Evolutionary conservation across 768 basidiomycete species (phyloP), one percentile per base, ranked within the genome.

Genomic region (Lanmaoa pseudosensibilis): DNA sequence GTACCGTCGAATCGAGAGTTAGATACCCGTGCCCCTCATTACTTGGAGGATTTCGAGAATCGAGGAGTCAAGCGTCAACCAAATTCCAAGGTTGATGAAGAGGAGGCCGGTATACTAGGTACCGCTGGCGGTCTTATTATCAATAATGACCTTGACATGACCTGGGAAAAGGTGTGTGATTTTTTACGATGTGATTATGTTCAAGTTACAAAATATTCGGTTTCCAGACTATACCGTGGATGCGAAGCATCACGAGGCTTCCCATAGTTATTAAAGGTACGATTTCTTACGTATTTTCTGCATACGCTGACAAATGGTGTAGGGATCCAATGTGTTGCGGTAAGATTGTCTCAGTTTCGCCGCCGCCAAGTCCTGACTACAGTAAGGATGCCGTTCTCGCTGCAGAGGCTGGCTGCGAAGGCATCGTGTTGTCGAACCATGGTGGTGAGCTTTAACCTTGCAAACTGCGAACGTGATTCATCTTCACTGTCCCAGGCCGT

Each of bases 351-450:
- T 47, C n/a, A 0, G n/a, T 23, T 41, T 51, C n/a, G 15, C 19
- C 3, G 36, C 58, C 4, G 23, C 19, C 49, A 46, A 50, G 11
- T 52, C 57, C 36, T 61, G 8, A 59, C 40, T 53, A 54, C 32
- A 60, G 66, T 12, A 69, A 94, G 84, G 95, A 97, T 73, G 93
- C 90, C 3, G 83, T 92, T 40, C 81, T 93, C 45, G 94, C 94
- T 30, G 84, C 81, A 18, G 86, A 94, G 58, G 82, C 87, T 32
- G 92, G 93, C 13, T 87, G 91, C 18, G 87, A 95, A 54, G 95
- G 90, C 5, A 92, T 98, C 58, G 78, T 95, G 54, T 74, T 98
- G 10, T 92, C 89, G 1, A 98, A 98, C 62, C 95, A 98, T 63
- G 95, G 95, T 53, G 95, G 92, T 81, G 64, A 61, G 73, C 16